Percentiles rank a stretch among this genome's conserved stretches.
Evolutionary conservation across 208 protist genomes (phyloP).

Genomic region (Leishmania major): DNA sequence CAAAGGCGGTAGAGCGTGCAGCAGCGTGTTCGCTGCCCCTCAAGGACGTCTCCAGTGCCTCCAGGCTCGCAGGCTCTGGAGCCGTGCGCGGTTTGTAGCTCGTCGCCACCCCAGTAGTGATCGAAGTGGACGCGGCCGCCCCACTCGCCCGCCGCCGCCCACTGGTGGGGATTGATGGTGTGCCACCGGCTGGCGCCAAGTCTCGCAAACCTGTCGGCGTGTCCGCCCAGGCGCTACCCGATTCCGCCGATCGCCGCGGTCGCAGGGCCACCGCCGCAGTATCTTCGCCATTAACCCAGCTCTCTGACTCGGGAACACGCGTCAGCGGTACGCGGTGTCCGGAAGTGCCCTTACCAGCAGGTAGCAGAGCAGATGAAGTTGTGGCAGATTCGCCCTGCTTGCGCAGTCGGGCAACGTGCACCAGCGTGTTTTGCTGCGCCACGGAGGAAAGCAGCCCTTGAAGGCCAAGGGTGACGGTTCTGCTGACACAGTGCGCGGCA

Average conservation of each 20-base stretch:
- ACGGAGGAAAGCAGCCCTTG: conserved; percentile 8
- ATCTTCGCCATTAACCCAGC: conserved; percentile 14
- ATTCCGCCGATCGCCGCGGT: background rate
- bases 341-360: background rate
- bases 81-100: conserved; percentile 20
- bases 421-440: conserved; percentile 12
- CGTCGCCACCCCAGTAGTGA: background rate
- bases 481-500: conserved; percentile 6
- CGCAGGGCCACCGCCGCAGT: background rate
- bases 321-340: conserved; percentile 31
- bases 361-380: background rate
- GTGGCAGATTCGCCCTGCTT: background rate
- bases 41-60: background rate
- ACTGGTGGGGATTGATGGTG: background rate
- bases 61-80: background rate
- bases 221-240: conserved; percentile 7
- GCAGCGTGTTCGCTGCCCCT: background rate
- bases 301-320: conserved; percentile 25
- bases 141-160: conserved; percentile 5
- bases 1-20: conserved; percentile 1
- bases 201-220: conserved; percentile 10
- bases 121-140: background rate
- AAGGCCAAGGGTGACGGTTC: conserved; percentile 7
- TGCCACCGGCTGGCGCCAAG: background rate
- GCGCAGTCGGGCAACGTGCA: conserved; percentile 6